Percentiles rank a stretch among this genome's conserved stretches.
Conservation (phyloP, 2,329 filamentous ascomycete genomes). For the Lithohypha guttulata region DNA sequence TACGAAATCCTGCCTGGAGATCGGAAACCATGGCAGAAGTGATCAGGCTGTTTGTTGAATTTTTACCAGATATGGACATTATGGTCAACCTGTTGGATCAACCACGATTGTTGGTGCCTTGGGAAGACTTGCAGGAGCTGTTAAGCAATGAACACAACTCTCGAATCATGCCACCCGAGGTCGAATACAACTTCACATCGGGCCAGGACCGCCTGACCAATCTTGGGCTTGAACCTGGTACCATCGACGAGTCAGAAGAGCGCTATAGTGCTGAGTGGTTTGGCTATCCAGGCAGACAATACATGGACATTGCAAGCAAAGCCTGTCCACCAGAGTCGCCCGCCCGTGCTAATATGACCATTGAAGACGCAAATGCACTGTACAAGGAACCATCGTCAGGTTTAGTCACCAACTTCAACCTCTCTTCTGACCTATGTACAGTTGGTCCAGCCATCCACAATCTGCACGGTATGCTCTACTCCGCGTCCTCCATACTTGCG, state of each 20-base stretch:
- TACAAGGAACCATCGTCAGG: slow-evolving; percentile 40
- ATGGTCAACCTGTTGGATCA: slow-evolving; percentile 56
- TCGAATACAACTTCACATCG: slow-evolving; percentile 34
- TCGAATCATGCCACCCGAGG: slow-evolving; percentile 35
- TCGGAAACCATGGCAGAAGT: slow-evolving; percentile 34
- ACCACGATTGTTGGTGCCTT: slow-evolving; percentile 50
- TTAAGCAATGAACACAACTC: slow-evolving; percentile 39
- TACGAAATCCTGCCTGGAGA: slow-evolving; percentile 32
- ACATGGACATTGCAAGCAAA: slow-evolving; percentile 49
- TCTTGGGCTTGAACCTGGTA: slow-evolving; percentile 16
- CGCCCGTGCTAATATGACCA: slow-evolving; percentile 40
- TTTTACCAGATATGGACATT: slow-evolving; percentile 56
- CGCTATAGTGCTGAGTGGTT: slow-evolving; percentile 40
- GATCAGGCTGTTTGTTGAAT: slow-evolving; percentile 41
- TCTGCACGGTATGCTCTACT: slow-evolving; percentile 55
- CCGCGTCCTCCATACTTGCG: slow-evolving; percentile 46
- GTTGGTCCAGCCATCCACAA: slow-evolving; percentile 53
- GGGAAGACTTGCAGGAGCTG: slow-evolving; percentile 44
- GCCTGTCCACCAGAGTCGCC: slow-evolving; percentile 49
- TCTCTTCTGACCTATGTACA: slow-evolving; percentile 53
- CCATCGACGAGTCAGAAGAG: slow-evolving; percentile 16
- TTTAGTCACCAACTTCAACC: slow-evolving; percentile 51
- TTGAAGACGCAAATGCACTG: slow-evolving; percentile 22
- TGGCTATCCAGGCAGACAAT: slow-evolving; percentile 35
- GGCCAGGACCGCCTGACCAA: slow-evolving; percentile 29